Conservation (phyloP, 139 green algal genomes). For the Micractinium conductrix region DNA sequence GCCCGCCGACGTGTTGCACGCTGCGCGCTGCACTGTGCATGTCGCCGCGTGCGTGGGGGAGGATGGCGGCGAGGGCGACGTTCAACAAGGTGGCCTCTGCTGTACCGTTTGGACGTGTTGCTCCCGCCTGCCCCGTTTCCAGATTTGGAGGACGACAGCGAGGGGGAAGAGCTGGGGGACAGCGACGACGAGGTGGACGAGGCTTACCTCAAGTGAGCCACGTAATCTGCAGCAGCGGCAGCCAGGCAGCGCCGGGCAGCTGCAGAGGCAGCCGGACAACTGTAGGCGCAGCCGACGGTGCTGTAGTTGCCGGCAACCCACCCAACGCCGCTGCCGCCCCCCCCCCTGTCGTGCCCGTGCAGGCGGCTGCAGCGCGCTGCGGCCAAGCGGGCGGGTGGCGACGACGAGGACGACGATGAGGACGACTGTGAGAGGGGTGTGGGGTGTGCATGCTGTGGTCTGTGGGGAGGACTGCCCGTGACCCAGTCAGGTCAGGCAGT, state of each 20-base stretch:
- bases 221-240: no score
- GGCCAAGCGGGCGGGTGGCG: conserved; percentile 33
- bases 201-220: conserved; percentile 44
- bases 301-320: no score
- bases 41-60: no score
- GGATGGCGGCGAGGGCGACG: no score
- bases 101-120: background rate
- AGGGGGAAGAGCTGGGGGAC: conserved; percentile 33
- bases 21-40: no score
- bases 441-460: no score
- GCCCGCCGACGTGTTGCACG: no score
- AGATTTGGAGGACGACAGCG: background rate
- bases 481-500: no score
- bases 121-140: background rate
- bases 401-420: conserved; percentile 28
- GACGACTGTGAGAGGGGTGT: conserved; percentile 26
- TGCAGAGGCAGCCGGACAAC: no score
- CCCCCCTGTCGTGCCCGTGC: background rate
- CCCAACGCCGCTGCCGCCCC: background rate
- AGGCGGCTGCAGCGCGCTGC: conserved; percentile 36
- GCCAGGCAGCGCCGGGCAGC: no score
- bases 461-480: no score
- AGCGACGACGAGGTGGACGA: conserved; percentile 49
- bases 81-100: background rate
- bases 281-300: no score